Percentiles rank a stretch among this genome's conserved stretches.
These are phyloP conservation scores for Sistotremastrum niveocremeum DNA, from an alignment of 768 basidiomycete species.

Conservation along the genomic window DNA sequence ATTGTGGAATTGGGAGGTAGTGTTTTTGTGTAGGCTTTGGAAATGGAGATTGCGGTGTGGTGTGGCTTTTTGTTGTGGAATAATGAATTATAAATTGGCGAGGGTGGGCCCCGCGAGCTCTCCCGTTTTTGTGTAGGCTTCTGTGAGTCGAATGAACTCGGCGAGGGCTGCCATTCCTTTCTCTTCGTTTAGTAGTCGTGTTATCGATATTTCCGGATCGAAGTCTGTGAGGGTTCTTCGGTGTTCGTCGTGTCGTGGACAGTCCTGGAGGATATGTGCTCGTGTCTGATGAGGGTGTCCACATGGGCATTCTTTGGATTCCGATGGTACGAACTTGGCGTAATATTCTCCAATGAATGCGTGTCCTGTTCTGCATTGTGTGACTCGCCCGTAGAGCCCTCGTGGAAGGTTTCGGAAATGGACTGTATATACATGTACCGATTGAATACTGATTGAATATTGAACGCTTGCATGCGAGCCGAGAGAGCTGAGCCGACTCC, in stretches of 20 bases:
- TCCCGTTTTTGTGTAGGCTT: constrained; percentile 10
- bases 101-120: no score
- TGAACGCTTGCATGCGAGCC: no score
- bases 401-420: no score
- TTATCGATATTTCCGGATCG: neutral
- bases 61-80: no score
- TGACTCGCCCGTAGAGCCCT: no score
- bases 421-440: no score
- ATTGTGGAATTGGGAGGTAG: no score
- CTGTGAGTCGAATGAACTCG: constrained; percentile 5
- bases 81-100: no score
- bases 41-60: no score
- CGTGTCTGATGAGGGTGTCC: constrained; percentile 4
- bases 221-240: constrained; percentile 3
- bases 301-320: constrained; percentile 5
- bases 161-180: constrained; percentile 7
- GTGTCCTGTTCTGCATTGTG: no score
- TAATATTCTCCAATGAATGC: constrained; percentile 10
- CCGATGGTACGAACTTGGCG: constrained; percentile 5
- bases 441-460: no score
- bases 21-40: no score
- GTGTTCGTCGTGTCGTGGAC: constrained; percentile 5
- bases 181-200: constrained; percentile 6
- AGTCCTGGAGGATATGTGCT: constrained; percentile 5
- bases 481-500: constrained; percentile 2